Evolutionary conservation across 2,329 filamentous ascomycete genomes (phyloP), one percentile per base, ranked within the genome.

Genomic region (Passalora sequoiae): DNA sequence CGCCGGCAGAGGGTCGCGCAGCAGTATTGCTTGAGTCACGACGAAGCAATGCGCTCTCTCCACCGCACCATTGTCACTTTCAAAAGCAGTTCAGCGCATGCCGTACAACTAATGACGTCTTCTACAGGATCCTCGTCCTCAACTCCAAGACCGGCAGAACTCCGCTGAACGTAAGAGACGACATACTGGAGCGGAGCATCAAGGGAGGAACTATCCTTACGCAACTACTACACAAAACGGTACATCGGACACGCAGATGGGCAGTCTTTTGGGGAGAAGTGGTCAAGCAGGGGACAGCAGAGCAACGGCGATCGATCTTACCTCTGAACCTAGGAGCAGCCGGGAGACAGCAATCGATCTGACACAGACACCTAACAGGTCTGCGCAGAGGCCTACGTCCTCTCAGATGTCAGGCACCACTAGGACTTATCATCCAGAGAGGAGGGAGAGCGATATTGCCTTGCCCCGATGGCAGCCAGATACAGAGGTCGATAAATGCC

Each of bases 401-500:
- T 22, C 33, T 9, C 33, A 12, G 20, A 36, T 36, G 33, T 6
- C 2, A 12, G n/a, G n/a, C n/a, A n/a, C n/a, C n/a, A n/a, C n/a
- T n/a, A n/a, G n/a, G n/a, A n/a, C n/a, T n/a, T n/a, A n/a, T n/a
- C n/a, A n/a, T n/a, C n/a, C n/a, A n/a, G 27, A 29, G 16, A 31
- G 52, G 39, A 45, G 51, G 41, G 42, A 46, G 9, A 70, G 65
- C 51, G 69, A 71, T 36, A 59, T 84, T 49, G 67, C 76, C 13
- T 67, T 89, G 29, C 89, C 89, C 1, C 74, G 74, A 44, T 97
- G 91, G 91, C 89, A 96, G 68, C 85, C 89, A 3, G 91, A 97
- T 65, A 73, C 77, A 3, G 88, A 94, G 55, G 88, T 86, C 8
- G 80, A 81, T 1, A 76, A 81, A 49, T 97, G 91, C 63, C 87